A percentile compares a stretch with the other conserved stretches of the same genome.
These are phyloP conservation scores for Aspergillus proliferans DNA, from an alignment of 2,329 filamentous ascomycete genomes.

Conservation along the genomic window DNA sequence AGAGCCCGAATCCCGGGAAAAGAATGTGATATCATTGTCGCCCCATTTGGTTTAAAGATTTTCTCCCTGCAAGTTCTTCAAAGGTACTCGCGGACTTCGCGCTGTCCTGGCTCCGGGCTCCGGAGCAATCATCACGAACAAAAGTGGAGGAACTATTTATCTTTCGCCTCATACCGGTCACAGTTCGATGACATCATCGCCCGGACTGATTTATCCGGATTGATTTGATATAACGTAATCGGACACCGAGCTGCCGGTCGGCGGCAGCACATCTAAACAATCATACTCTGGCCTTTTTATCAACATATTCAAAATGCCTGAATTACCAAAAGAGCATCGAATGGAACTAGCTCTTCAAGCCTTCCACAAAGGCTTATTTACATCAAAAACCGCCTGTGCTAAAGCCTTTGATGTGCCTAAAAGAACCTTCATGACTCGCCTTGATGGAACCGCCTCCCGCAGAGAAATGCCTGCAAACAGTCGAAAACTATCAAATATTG, in stretches of 20 bases:
- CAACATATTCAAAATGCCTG: background rate
- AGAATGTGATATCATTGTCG: too few species aligned
- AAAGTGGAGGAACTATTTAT: too few species aligned
- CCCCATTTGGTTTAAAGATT: too few species aligned
- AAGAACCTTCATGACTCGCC: background rate
- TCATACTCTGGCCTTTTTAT: background rate
- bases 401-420: background rate
- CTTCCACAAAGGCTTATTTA: background rate
- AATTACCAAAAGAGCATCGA: background rate
- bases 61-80: too few species aligned
- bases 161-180: too few species aligned
- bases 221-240: background rate
- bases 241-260: background rate
- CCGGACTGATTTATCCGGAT: too few species aligned
- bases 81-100: too few species aligned
- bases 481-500: constrained; percentile 1
- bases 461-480: background rate
- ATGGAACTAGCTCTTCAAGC: background rate
- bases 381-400: background rate
- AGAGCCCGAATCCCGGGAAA: too few species aligned
- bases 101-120: too few species aligned
- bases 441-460: background rate
- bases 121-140: too few species aligned
- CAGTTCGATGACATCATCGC: too few species aligned
- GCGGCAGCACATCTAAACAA: background rate